Evolutionary conservation across 2,329 filamentous ascomycete species (phyloP).

Genomic region (Aspergillus jensenii): DNA sequence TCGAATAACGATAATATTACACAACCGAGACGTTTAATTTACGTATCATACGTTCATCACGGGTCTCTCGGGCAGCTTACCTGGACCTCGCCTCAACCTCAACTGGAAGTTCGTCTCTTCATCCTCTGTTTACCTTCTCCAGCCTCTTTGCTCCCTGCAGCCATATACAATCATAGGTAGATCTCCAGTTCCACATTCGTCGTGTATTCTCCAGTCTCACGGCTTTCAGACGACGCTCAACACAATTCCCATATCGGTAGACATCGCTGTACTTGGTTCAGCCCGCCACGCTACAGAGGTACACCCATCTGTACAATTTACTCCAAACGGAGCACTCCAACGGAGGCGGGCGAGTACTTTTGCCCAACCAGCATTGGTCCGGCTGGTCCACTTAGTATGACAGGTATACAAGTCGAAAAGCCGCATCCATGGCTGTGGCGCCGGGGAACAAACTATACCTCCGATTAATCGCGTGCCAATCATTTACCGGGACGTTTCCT

Average conservation of each 20-base stretch:
- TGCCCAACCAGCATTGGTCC: not conserved
- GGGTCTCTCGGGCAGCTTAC: no score
- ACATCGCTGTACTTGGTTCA: not conserved
- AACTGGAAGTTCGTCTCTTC: not conserved
- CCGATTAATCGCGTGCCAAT: not conserved
- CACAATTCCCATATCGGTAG: not conserved
- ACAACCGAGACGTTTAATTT: not conserved
- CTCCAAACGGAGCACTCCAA: not conserved
- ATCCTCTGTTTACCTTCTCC: not conserved
- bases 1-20: not conserved
- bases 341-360: not conserved
- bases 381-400: not conserved
- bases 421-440: constrained; percentile 2
- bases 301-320: not conserved
- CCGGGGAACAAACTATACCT: not conserved
- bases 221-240: not conserved
- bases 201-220: not conserved
- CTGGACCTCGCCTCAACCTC: not conserved
- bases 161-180: no score
- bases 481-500: not conserved
- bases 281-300: not conserved
- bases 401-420: not conserved
- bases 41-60: not conserved
- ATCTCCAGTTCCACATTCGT: not conserved
- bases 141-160: not conserved